Base-by-base conservation (phyloP, 192 early-diverging fungal genomes). In the Backusella tuberculispora region DNA sequence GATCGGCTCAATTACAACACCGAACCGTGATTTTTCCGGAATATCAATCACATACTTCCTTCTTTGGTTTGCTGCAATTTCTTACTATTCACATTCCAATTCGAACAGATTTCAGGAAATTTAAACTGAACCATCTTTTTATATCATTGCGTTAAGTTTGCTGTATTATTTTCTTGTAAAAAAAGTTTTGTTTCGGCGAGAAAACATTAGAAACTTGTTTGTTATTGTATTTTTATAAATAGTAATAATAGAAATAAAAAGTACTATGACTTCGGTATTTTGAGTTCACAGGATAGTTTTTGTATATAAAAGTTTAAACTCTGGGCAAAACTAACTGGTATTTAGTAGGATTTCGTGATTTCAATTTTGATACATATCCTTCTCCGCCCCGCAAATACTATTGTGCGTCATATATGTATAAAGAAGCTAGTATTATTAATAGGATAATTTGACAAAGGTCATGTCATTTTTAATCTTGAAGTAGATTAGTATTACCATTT, bases 21-120 rank as follows among this genome's bases (percentile, higher is more conserved):
- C 53, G 53, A 60, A 60, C 53, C 53, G 53, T 26, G 53, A 60
- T 60, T 60, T 60, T 60, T 60, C 53, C 53, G 53, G 53, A 34
- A 60, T 60, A 26, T 24, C 24, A 24, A 60, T 53, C n/a, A 21
- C 50, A 17, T 8, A 8, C 10, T 60, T 60, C 53, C 53, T 60
- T 60, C 53, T 60, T 60, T 60, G 53, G 19, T 60, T 13, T 24
- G 24, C 12, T 14, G 53, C 19, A 19, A 60, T 24, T 0, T 46
- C 6, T 46, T 60, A n/a, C 3, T 56, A 17, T 6, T 8, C 21
- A 56, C 53, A 56, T 56, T n/a, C 53, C 53, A 26, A 24, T 60
- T 12, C 21, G 4, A 46, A 46, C 12, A 60, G 53, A 60, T 26
- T 26, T 60, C 9, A 60, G 21, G 53, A 60, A 60, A 60, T 53